Base-by-base conservation (phyloP, 768 basidiomycete species). In the Macrocybe gigantea region DNA sequence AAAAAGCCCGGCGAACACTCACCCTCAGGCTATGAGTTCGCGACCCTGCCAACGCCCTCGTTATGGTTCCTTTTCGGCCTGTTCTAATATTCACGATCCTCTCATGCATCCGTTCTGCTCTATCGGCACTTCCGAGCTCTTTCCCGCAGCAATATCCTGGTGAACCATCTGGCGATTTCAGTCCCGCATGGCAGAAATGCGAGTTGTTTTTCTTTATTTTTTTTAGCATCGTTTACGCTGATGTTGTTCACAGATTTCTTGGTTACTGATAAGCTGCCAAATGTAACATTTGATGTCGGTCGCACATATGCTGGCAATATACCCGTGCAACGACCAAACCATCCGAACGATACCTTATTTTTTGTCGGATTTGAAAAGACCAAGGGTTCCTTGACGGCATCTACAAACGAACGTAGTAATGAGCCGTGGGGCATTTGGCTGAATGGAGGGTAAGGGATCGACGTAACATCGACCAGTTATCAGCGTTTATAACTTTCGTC, bases 351-450 rank as follows among this genome's bases (percentile, higher is more conserved):
- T 50, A 84, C 82, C 0, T 66, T 85, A 11, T 85, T 83, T 64
- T 85, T 85, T 60, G 72, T 75, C 66, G 82, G 73, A 11, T 79
- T 81, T 50, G 83, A 85, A 55, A 77, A 76, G 32, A 61, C 64
- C 1, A 55, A 66, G 12, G 81, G 79, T 5, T 84, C 84, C 2
- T 64, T 87, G 43, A 84, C 78, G 7, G 63, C 58, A 7, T 58
- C 47, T 29, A 58, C 62, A 1, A 52, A 53, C 39, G 53, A 60
- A n/a, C 59, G 56, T 12, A 67, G 59, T 40, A 61, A 58, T 10
- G 68, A 80, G 13, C 85, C 85, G 1, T 86, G 85, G 85, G 75
- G 76, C 3, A 80, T 88, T 37, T 88, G 83, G 83, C 60, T 87
- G 22, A 85, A 85, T 50, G 85, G 84, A 64, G 84, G 83, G 80